Percentiles rank a stretch among this genome's conserved stretches.
Conservation (phyloP, 2,329 filamentous ascomycete genomes). For the Aspergillus unguis region DNA sequence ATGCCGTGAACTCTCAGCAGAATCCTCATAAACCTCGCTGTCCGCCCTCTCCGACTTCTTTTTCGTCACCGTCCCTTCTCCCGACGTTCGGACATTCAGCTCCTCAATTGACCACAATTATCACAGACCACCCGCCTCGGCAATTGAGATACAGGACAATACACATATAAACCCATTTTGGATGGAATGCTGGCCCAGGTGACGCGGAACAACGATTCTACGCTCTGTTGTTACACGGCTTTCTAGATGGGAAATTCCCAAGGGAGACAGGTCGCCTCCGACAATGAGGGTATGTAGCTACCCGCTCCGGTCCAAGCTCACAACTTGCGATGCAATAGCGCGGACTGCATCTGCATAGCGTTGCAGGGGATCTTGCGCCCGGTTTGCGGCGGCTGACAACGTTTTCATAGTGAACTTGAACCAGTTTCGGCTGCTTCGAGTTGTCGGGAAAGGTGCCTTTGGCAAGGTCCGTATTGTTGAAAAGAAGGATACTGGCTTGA, state of each 20-base stretch:
- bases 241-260: slow-evolving; percentile 83
- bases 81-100: not conserved
- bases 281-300: slow-evolving; percentile 74
- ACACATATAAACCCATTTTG: not conserved
- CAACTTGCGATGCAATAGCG: not conserved
- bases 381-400: slow-evolving; percentile 12
- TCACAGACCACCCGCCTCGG: slow-evolving; percentile 1
- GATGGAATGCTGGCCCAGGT: slow-evolving; percentile 26
- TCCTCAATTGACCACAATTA: not conserved
- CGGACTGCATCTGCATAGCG: not conserved
- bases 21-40: slow-evolving; percentile 12
- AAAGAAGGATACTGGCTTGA: slow-evolving; percentile 88
- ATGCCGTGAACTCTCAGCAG: slow-evolving; percentile 11
- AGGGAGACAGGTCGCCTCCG: slow-evolving; percentile 87
- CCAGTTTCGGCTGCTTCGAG: slow-evolving; percentile 90
- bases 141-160: not conserved
- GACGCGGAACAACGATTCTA: slow-evolving; percentile 19
- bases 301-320: not conserved
- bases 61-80: slow-evolving; percentile 1
- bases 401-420: slow-evolving; percentile 77
- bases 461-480: slow-evolving; percentile 99
- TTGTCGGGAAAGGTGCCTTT: slow-evolving; percentile 96
- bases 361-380: slow-evolving; percentile 2
- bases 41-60: not conserved
- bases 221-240: slow-evolving; percentile 20